Evolutionary conservation across 148 eudicot genomes (phyloP).

Genomic region (Silene latifolia): DNA sequence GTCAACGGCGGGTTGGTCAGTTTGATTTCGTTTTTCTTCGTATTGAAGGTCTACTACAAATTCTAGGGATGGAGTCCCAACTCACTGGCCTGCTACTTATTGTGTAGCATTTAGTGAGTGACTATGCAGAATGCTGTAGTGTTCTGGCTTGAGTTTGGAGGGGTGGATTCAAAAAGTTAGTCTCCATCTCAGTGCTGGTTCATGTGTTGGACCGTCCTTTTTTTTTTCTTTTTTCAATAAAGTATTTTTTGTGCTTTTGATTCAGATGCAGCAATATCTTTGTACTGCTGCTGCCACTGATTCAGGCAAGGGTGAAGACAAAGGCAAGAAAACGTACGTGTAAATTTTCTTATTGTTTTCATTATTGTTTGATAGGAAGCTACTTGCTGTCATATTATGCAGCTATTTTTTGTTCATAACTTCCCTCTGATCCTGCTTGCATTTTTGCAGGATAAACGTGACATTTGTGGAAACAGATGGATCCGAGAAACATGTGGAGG

Average conservation of each 20-base stretch:
- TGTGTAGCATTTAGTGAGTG: too few species aligned
- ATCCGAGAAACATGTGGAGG: constrained; percentile 65
- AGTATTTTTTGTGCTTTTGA: constrained; percentile 10
- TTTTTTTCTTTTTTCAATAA: too few species aligned
- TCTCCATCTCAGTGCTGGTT: background rate
- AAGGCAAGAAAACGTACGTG: constrained; percentile 42
- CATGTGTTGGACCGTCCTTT: too few species aligned
- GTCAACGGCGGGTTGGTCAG: too few species aligned
- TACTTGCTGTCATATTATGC: background rate
- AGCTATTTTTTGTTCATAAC: background rate
- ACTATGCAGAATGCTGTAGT: background rate
- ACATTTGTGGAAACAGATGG: constrained; percentile 93
- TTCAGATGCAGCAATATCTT: constrained; percentile 40
- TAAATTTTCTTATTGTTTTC: background rate
- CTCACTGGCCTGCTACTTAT: background rate
- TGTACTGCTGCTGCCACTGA: constrained; percentile 37
- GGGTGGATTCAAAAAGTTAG: background rate
- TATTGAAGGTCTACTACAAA: background rate
- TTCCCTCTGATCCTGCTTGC: background rate
- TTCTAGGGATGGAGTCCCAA: background rate
- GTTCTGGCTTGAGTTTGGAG: background rate
- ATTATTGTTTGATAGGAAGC: constrained; percentile 5
- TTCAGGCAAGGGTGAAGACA: constrained; percentile 33
- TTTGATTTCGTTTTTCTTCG: background rate
- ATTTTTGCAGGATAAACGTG: constrained; percentile 68